Conservation (phyloP, 2,329 filamentous ascomycete genomes). For the Dichotomopilus funicola region DNA sequence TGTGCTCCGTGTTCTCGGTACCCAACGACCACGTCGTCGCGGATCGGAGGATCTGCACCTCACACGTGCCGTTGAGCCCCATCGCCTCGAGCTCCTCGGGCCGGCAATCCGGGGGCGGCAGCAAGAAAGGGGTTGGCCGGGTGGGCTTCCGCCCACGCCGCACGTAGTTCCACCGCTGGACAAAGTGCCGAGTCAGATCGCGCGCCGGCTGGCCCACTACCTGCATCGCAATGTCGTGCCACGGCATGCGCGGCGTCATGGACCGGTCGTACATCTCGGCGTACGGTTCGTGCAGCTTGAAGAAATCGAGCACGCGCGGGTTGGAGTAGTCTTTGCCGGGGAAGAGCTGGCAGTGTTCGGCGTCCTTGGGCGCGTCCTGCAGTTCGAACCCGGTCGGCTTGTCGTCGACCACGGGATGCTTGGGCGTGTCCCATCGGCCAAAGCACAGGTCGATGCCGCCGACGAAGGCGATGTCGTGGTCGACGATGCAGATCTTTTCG, state of each 20-base stretch:
- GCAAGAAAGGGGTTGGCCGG: constrained; percentile 82
- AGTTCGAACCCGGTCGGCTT: constrained; percentile 91
- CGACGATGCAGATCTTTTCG: constrained; percentile 94
- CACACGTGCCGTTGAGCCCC: constrained; percentile 87
- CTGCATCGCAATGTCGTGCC: constrained; percentile 98
- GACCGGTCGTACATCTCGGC: constrained; percentile 98
- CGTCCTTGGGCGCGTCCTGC: constrained; percentile 66
- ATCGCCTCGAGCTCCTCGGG: constrained; percentile 78
- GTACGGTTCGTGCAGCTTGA: constrained; percentile 84
- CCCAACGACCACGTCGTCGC: constrained; percentile 89
- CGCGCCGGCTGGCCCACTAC: constrained; percentile 92
- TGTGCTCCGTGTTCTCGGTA: constrained; percentile 80
- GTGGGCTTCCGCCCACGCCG: constrained; percentile 88
- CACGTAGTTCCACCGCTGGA: constrained; percentile 97
- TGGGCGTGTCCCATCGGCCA: constrained; percentile 92
- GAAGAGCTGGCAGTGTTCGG: constrained; percentile 92
- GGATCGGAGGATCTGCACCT: constrained; percentile 91
- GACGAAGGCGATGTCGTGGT: constrained; percentile 92
- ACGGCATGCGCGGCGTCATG: constrained; percentile 88
- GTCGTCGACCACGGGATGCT: constrained; percentile 85
- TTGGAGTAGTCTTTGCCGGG: constrained; percentile 99
- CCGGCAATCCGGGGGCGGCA: constrained; percentile 89
- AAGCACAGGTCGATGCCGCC: constrained; percentile 96
- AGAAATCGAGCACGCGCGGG: constrained; percentile 91
- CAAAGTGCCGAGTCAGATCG: constrained; percentile 91